A percentile compares a stretch with the other conserved stretches of the same genome.
phyloP scores from a whole-genome alignment of 2,329 filamentous ascomycete species.

The Cladophialophora psammophila region DNA sequence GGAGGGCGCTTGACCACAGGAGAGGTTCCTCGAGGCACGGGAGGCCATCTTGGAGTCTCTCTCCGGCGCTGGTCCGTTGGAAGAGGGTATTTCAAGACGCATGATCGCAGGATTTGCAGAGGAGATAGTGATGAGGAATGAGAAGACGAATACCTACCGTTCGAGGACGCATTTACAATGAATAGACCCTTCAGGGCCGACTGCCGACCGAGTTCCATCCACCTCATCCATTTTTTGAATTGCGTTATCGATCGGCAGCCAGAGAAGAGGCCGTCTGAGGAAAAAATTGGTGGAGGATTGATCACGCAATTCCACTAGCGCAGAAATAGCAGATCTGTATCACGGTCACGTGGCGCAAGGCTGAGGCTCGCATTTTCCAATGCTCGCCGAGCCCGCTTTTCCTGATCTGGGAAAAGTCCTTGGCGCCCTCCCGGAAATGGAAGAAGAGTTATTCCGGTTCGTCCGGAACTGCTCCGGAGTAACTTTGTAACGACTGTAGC shows the following conservation, averaged over 20 bases:
- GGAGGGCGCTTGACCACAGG: slow-evolving; percentile 60
- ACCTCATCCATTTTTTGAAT: slow-evolving; percentile 20
- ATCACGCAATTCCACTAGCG: slow-evolving; percentile 27
- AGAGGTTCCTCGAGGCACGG: slow-evolving; percentile 46
- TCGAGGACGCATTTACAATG: slow-evolving; percentile 18
- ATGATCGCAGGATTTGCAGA: slow-evolving; percentile 37
- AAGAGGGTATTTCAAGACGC: slow-evolving; percentile 45
- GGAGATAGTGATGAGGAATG: slow-evolving; percentile 14
- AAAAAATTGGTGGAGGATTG: slow-evolving; percentile 22
- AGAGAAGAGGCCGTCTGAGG: slow-evolving; percentile 13
- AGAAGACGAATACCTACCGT: slow-evolving; percentile 17
- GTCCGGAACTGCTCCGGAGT: too few relatives aligned
- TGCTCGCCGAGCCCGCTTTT: neutral
- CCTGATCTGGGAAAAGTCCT: neutral
- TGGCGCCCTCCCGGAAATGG: neutral
- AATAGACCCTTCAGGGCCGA: slow-evolving; percentile 22
- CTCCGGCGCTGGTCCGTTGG: slow-evolving; percentile 40
- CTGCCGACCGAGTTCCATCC: slow-evolving; percentile 23
- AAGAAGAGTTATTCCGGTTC: neutral
- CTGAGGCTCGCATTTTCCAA: slow-evolving; percentile 48
- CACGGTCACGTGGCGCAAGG: slow-evolving; percentile 10
- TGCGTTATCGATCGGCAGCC: slow-evolving; percentile 23
- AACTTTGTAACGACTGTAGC: too few relatives aligned
- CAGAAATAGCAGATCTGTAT: neutral
- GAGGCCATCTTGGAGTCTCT: slow-evolving; percentile 38